These are phyloP conservation scores for Prunella vulgaris DNA, from an alignment of 257 asterid species.

Conservation along the genomic window DNA sequence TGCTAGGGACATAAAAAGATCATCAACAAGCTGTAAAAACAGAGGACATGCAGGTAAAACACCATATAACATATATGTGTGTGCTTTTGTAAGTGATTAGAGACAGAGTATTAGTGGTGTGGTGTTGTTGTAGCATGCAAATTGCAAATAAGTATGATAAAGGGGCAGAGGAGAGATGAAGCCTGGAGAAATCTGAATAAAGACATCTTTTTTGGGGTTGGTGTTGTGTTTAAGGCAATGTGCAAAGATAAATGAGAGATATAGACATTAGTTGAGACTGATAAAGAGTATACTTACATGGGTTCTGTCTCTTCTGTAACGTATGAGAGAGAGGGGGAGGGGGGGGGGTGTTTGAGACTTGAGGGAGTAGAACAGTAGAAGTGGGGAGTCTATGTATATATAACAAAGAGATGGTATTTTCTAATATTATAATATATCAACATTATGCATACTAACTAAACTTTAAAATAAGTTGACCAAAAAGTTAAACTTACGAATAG, in stretches of 20 bases:
- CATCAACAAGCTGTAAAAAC: slow-evolving; percentile 15
- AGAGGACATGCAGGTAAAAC: slow-evolving; percentile 17
- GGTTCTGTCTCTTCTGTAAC: too few species aligned
- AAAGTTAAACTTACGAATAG: too few species aligned
- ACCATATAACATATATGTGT: neutral
- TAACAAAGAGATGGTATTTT: too few species aligned
- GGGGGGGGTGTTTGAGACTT: too few species aligned
- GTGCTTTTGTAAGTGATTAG: slow-evolving; percentile 13
- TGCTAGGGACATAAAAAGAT: slow-evolving; percentile 14
- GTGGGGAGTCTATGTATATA: too few species aligned
- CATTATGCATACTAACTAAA: too few species aligned
- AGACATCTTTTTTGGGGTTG: slow-evolving; percentile 7
- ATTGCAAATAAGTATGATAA: slow-evolving; percentile 8
- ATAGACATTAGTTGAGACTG: too few species aligned
- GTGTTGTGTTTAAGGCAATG: neutral
- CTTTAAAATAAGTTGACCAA: too few species aligned
- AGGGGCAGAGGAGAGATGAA: slow-evolving; percentile 12
- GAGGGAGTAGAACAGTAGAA: too few species aligned
- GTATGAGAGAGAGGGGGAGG: too few species aligned
- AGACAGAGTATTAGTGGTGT: slow-evolving; percentile 14
- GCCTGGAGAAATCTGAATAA: slow-evolving; percentile 19
- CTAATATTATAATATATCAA: too few species aligned
- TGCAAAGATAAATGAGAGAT: slow-evolving; percentile 17
- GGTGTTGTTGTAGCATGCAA: slow-evolving; percentile 26
- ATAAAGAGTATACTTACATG: too few species aligned